Conservation (phyloP, 768 basidiomycete genomes). For the Tylopilus sp. region DNA sequence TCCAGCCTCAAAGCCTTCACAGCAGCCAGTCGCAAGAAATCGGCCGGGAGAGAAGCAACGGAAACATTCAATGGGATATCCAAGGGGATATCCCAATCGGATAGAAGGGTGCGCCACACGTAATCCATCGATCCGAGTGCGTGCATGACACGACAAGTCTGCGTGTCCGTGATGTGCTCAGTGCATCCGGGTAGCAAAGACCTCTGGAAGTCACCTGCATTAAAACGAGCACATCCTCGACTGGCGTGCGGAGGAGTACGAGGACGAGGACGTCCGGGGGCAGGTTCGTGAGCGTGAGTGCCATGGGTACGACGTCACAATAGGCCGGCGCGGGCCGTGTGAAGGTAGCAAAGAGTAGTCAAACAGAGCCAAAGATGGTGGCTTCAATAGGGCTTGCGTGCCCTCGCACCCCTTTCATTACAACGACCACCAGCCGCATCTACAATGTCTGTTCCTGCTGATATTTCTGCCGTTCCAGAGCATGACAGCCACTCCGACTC, state of each 20-base stretch:
- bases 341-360: constrained; percentile 1
- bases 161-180: constrained; percentile 25
- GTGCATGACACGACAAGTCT: constrained; percentile 62
- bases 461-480: constrained; percentile 52
- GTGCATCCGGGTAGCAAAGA: constrained; percentile 8
- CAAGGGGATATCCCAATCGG: constrained; percentile 34
- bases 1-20: constrained; percentile 48
- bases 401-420: constrained; percentile 29
- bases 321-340: not conserved
- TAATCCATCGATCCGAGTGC: constrained; percentile 50
- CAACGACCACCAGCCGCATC: constrained; percentile 21
- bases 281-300: constrained; percentile 27
- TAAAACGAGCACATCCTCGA: constrained; percentile 44
- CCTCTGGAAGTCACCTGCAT: constrained; percentile 41
- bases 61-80: constrained; percentile 38
- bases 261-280: constrained; percentile 45
- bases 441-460: constrained; percentile 34
- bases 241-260: constrained; percentile 32
- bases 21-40: constrained; percentile 39
- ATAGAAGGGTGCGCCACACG: constrained; percentile 48
- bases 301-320: not conserved
- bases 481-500: constrained; percentile 70
- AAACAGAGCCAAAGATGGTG: constrained; percentile 30
- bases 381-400: constrained; percentile 25
- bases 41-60: constrained; percentile 35